Evolutionary conservation across 2,329 filamentous ascomycete genomes (phyloP), one percentile per base, ranked within the genome.

Genomic region (Fusarium sp.): DNA sequence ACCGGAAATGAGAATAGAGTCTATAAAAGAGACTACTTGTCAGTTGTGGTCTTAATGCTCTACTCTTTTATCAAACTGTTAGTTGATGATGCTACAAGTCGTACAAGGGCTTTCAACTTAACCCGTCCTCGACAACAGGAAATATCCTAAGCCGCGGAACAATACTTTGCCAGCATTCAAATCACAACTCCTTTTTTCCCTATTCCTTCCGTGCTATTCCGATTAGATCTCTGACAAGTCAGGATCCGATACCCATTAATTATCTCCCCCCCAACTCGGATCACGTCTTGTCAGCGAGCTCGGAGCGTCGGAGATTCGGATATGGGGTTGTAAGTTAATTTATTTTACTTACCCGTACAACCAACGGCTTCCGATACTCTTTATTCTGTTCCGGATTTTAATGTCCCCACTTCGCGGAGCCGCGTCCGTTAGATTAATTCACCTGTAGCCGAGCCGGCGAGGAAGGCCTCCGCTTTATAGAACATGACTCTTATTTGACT

Each of bases 301-400:
- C 71, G 71, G 71, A 73, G 68, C 40, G 68, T 73, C 71, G 71
- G 71, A 73, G 71, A 50, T 65, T 68, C 61, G 67, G 63, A 53
- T 55, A 45, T 62, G 61, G 61, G 52, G 41, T 8, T 33, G 34
- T 26, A 36, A 37, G 28, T 54, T 54, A 23, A 36, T 33, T 46
- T 45, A 45, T 20, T 9, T 18, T 37, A 11, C 34, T n/a, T 37
- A 15, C 34, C 34, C 4, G 8, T 9, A 12, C 38, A 6, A 20
- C 30, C 23, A 23, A 36, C 33, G 16, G 6, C 15, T 37, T 59
- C 52, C 53, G 47, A 46, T 51, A 18, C 42, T 16, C 26, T 30
- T 45, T 11, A 30, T 30, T 30, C 42, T n/a, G 34, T 28, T 15
- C 42, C 42, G 42, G 42, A 30, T n/a, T 45, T 30, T 2, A 13